phyloP scores from a whole-genome alignment of 2,329 filamentous ascomycete genomes.

The Rosellinia necatrix region DNA sequence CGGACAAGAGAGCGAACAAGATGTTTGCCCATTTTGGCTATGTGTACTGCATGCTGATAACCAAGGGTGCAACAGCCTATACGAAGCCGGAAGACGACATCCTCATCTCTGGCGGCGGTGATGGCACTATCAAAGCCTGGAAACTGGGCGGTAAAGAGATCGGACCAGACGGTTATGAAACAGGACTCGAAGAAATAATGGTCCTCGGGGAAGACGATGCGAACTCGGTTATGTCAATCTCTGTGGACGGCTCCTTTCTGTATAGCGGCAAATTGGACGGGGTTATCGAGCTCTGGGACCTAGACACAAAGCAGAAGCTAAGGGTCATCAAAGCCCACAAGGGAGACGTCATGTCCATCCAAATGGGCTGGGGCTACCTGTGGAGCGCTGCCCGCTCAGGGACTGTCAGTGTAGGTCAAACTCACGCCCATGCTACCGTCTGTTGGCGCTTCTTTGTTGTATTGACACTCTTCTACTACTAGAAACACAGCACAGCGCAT shows the following conservation, averaged over 20 bases:
- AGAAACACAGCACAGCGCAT: conserved; percentile 71
- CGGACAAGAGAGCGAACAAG: conserved; percentile 77
- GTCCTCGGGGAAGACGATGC: conserved; percentile 64
- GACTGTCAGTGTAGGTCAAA: conserved; percentile 71
- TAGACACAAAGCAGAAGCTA: conserved; percentile 90
- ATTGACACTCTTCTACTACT: conserved; percentile 17
- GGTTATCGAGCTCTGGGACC: conserved; percentile 92
- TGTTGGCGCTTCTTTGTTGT: background rate
- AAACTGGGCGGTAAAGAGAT: conserved; percentile 58
- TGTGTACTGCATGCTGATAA: conserved; percentile 93
- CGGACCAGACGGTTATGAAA: conserved; percentile 57
- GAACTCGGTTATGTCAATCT: conserved; percentile 74
- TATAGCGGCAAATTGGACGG: conserved; percentile 89
- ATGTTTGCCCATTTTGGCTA: conserved; percentile 96
- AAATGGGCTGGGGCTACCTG: conserved; percentile 82
- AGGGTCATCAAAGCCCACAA: conserved; percentile 81
- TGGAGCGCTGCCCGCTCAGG: conserved; percentile 91
- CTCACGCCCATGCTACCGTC: background rate
- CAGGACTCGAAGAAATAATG: conserved; percentile 72
- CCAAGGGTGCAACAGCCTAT: conserved; percentile 68
- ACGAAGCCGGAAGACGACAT: conserved; percentile 77
- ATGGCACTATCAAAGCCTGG: conserved; percentile 96
- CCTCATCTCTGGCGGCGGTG: conserved; percentile 87
- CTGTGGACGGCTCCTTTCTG: conserved; percentile 86
- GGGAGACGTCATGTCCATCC: conserved; percentile 83